These are phyloP conservation scores for Polychytrium aggregatum DNA, from an alignment of 192 early-diverging fungal genomes.

Conservation along the genomic window DNA sequence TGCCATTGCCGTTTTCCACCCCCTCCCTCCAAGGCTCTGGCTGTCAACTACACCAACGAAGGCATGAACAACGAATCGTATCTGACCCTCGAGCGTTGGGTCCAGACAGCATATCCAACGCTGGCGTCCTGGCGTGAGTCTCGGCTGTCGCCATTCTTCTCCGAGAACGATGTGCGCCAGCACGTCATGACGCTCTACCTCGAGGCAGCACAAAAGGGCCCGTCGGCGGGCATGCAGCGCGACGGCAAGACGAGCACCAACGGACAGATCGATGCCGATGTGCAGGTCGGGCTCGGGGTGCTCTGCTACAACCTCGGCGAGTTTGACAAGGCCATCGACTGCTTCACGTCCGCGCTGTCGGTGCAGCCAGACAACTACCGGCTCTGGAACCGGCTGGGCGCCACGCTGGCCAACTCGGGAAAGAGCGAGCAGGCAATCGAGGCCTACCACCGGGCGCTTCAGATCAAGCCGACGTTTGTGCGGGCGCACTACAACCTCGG, in stretches of 20 bases:
- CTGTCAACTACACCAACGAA: constrained; percentile 94
- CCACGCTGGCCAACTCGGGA: constrained; percentile 86
- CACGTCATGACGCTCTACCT: constrained; percentile 67
- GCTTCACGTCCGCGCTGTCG: constrained; percentile 84
- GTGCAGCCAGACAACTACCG: constrained; percentile 81
- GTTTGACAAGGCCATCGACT: constrained; percentile 93
- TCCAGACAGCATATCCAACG: too few species aligned
- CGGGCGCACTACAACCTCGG: constrained; percentile 95
- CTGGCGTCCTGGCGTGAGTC: too few species aligned
- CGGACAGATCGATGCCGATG: constrained; percentile 73
- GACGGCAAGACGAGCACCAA: too few species aligned
- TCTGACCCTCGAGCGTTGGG: constrained; percentile 80
- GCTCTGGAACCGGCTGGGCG: constrained; percentile 95
- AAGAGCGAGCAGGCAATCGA: constrained; percentile 68
- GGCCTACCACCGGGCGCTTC: constrained; percentile 87
- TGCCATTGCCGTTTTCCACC: too few species aligned
- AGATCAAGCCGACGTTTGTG: constrained; percentile 90
- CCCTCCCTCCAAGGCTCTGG: constrained; percentile 71
- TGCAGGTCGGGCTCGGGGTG: constrained; percentile 89
- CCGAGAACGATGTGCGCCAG: too few species aligned
- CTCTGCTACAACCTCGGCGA: constrained; percentile 89
- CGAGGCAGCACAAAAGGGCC: constrained; percentile 54
- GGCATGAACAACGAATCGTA: constrained; percentile 74
- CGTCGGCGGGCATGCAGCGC: too few species aligned
- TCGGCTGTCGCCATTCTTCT: too few species aligned